Conservation (phyloP, 371 early-diverging fungal species). For the Haplosporangium sp. region DNA sequence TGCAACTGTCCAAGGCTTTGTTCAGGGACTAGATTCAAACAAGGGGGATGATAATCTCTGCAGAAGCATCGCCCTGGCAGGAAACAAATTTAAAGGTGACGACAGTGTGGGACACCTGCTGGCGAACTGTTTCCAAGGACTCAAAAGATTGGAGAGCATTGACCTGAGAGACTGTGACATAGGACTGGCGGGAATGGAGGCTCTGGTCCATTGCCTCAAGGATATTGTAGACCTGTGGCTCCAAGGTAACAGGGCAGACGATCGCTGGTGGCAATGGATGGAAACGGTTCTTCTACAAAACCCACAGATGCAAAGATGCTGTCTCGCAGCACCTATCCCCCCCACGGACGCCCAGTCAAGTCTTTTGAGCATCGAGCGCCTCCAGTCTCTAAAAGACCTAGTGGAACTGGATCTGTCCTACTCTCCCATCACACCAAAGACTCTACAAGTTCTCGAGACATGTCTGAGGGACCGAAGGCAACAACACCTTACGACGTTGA, state of each 20-base stretch:
- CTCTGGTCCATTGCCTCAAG: conserved; percentile 13
- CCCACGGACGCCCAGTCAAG: background rate
- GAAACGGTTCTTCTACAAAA: conserved; percentile 20
- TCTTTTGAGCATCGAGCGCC: conserved; percentile 18
- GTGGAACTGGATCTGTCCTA: conserved; percentile 24
- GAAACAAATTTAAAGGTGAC: conserved; percentile 16
- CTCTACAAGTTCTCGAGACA: conserved; percentile 6
- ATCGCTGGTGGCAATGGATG: conserved; percentile 49
- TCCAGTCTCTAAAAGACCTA: conserved; percentile 15
- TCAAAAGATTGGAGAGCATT: conserved; percentile 8
- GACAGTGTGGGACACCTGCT: conserved; percentile 17
- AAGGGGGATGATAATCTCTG: background rate
- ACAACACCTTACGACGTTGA: conserved; percentile 8
- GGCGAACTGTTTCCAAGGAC: background rate
- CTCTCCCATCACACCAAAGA: conserved; percentile 8
- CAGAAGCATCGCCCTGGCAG: conserved; percentile 16
- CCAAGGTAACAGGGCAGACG: conserved; percentile 24
- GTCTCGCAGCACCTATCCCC: conserved; percentile 21
- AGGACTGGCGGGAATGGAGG: conserved; percentile 22
- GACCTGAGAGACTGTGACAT: conserved; percentile 33
- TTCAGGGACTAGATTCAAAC: conserved; percentile 11
- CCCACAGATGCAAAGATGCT: conserved; percentile 11
- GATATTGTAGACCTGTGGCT: conserved; percentile 13
- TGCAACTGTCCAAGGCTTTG: conserved; percentile 14
- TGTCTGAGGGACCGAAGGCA: conserved; percentile 2